Percentiles rank a stretch among this genome's conserved stretches.
Conservation (phyloP, 371 early-diverging fungal genomes). For the Cokeromyces recurvatus region DNA sequence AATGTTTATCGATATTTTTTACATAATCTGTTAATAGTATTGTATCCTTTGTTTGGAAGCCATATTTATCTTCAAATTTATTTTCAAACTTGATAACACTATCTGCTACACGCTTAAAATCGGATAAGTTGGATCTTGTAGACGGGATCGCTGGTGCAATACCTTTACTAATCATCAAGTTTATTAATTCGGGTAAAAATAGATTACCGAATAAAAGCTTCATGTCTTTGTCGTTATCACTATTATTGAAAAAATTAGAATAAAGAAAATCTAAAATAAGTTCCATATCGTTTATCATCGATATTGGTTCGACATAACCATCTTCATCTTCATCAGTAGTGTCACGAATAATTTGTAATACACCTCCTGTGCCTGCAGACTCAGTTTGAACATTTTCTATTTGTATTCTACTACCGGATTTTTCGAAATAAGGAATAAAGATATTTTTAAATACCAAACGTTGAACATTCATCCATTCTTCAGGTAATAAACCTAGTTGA, state of each 20-base stretch:
- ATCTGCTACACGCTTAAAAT: slow-evolving; percentile 12
- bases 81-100: slow-evolving; percentile 15
- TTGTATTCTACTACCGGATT: not conserved
- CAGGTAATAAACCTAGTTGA: slow-evolving; percentile 9
- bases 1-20: slow-evolving; percentile 30
- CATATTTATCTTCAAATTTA: not conserved
- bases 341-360: slow-evolving; percentile 5
- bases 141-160: slow-evolving; percentile 20
- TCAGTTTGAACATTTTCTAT: not conserved
- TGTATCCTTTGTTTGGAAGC: slow-evolving; percentile 1
- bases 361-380: not conserved
- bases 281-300: slow-evolving; percentile 11
- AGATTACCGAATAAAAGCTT: slow-evolving; percentile 17
- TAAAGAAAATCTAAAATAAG: slow-evolving; percentile 13
- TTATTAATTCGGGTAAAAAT: slow-evolving; percentile 13
- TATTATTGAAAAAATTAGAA: slow-evolving; percentile 5
- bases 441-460: slow-evolving; percentile 15
- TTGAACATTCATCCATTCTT: slow-evolving; percentile 11
- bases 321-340: not conserved
- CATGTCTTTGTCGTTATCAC: not conserved
- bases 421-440: slow-evolving; percentile 12
- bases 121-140: slow-evolving; percentile 8
- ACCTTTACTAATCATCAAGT: slow-evolving; percentile 7
- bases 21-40: slow-evolving; percentile 14
- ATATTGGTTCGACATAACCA: slow-evolving; percentile 8